phyloP scores from a whole-genome alignment of 495 filamentous ascomycete species.

The Penicillium flavigenum region DNA sequence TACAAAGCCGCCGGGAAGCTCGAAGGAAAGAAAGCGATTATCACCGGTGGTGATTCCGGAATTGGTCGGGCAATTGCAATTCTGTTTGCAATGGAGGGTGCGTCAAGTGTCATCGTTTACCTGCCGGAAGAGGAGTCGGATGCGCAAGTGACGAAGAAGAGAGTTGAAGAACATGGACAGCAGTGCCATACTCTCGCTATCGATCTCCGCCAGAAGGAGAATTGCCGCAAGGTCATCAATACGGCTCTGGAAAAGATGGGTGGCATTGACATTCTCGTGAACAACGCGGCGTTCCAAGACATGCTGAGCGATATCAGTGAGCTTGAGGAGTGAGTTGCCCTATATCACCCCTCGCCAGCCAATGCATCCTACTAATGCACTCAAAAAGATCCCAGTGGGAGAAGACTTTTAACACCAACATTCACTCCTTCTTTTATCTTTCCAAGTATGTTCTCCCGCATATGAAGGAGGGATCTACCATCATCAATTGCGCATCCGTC shows the following conservation, averaged over 20 bases:
- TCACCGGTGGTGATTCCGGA: slow-evolving; percentile 81
- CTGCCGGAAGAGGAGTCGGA: slow-evolving; percentile 75
- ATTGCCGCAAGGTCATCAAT: slow-evolving; percentile 70
- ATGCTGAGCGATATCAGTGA: slow-evolving; percentile 69
- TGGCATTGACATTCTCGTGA: slow-evolving; percentile 73
- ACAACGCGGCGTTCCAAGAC: slow-evolving; percentile 79
- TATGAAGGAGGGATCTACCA: slow-evolving; percentile 71
- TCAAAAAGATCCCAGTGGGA: slow-evolving; percentile 58
- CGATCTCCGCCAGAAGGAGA: slow-evolving; percentile 62
- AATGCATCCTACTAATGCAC: background rate
- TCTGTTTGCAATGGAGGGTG: slow-evolving; percentile 81
- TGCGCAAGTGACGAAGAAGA: slow-evolving; percentile 71
- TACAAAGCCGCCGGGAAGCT: slow-evolving; percentile 82
- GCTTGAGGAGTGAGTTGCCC: slow-evolving; percentile 60
- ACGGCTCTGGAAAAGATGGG: slow-evolving; percentile 62
- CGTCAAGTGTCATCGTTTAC: slow-evolving; percentile 71
- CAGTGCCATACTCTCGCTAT: slow-evolving; percentile 62
- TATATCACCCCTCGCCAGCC: background rate
- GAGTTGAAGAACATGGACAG: slow-evolving; percentile 62
- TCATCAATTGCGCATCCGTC: slow-evolving; percentile 81
- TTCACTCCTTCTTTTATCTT: slow-evolving; percentile 72
- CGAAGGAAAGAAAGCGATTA: slow-evolving; percentile 70
- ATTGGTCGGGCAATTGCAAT: slow-evolving; percentile 82
- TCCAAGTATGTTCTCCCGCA: slow-evolving; percentile 76
- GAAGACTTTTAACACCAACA: slow-evolving; percentile 71